Evolutionary conservation across 2,329 filamentous ascomycete species (phyloP), one percentile per base, ranked within the genome.

Genomic region (Diaporthe ampelina): DNA sequence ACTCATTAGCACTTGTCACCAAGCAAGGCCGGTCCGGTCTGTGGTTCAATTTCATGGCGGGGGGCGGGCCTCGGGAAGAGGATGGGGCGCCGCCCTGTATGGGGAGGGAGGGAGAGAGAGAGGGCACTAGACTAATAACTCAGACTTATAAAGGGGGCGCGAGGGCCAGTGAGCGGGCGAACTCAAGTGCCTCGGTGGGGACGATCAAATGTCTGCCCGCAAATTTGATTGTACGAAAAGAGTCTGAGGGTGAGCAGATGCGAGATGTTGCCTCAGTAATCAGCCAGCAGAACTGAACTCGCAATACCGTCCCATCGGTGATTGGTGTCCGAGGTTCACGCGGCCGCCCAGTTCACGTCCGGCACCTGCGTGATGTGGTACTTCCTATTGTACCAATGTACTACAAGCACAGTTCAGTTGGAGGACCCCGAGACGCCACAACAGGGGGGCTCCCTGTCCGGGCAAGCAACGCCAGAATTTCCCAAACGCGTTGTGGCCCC

Each of bases 141-240:
- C 26, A n/a, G 19, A 21, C 32, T 37, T 52, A 6, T 52, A 67
- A 52, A 52, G 45, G 63, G 63, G 63, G 45, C 63, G 63, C 32
- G 29, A 24, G 45, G 63, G 35, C 45, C 21, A 37, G 48, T 40
- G 48, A 35, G 63, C 63, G 63, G 15, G 63, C 48, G 45, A 11
- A 43, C 40, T 19, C 15, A 10, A 2, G 56, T 24, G 63, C 54
- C n/a, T 35, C 5, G 37, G 63, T 68, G 63, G 63, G 9, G 63
- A 52, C 63, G 9, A 68, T 50, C n/a, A 43, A 43, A 40, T 68
- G 63, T 68, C 26, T 40, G 48, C 10, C 48, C 48, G 63, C 63
- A 54, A 68, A 68, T 68, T 68, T 54, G 63, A 68, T 54, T 68
- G 63, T 68, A 68, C 63, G 17, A 54, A 54, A 63, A 63, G 40